Base-by-base conservation (phyloP, 1,284 basidiomycete genomes). In the Pyrrhoderma lamaoense region DNA sequence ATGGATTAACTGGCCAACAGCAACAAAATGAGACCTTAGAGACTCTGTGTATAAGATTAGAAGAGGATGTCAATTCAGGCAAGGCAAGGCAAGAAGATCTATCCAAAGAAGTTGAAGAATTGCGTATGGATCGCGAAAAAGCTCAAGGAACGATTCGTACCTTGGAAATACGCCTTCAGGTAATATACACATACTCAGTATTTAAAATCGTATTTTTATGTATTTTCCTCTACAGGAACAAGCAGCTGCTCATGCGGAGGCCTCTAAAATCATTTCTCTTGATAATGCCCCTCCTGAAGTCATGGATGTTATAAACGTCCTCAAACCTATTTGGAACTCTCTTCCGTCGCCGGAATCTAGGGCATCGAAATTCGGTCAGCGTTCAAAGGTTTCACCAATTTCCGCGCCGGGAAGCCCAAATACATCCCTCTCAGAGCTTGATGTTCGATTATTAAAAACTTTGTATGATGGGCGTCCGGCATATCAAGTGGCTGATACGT, bases 261-360 rank as follows among this genome's bases (percentile, higher is more conserved):
- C 67, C 65, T 54, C 58, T 60, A 42, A 67, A 67, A 23, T 61
- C 63, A 43, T 60, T 65, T 46, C 57, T 55, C 36, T 47, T 48
- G 23, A 57, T 49, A 31, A 56, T 53, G 62, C 31, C 62, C 69
- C 45, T 73, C 73, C 58, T 66, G 83, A 88, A 47, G 71, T 77
- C 9, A 71, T 74, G 21, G 70, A 74, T n/a, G 71, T 89, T 52
- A 70, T 82, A 42, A 68, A 79, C 2, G 65, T 83, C 22, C 76
- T 94, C 27, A 74, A 76, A 45, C 79, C 85, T 4, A 60, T 93
- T n/a, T 94, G 91, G 90, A 65, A 72, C 3, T 72, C 83, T 34
- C 76, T 94, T 0, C 91, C 92, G 5, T 85, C 88, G 0, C 80
- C 86, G 3, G 84, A 87, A 64, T 75, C 80, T 16, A 83, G 90